Evolutionary conservation across 2,329 filamentous ascomycete genomes (phyloP).

Genomic region (Fusarium oligoseptatum): DNA sequence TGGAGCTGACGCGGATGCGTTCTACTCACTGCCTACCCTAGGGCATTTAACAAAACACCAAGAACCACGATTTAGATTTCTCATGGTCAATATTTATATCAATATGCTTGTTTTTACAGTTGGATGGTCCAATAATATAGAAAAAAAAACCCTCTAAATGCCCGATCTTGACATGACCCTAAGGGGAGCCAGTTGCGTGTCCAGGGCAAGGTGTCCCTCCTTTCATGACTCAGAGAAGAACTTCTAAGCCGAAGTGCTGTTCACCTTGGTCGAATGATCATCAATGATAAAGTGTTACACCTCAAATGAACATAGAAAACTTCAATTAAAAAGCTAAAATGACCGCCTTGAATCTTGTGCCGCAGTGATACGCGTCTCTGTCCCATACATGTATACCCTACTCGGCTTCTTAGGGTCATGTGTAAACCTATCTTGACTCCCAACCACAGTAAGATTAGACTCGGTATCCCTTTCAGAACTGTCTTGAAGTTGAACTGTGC

Average conservation of each 20-base stretch:
- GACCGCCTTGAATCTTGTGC: background rate
- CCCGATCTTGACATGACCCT: too few species aligned
- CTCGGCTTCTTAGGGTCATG: background rate
- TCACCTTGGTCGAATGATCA: background rate
- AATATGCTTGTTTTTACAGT: too few species aligned
- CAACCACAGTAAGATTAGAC: background rate
- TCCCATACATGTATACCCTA: slow-evolving; percentile 8
- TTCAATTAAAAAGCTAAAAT: background rate
- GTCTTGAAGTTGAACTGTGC: background rate
- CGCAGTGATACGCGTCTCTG: slow-evolving; percentile 5
- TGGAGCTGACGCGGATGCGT: background rate
- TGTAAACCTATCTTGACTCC: background rate
- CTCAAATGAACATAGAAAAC: background rate
- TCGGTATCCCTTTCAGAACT: background rate
- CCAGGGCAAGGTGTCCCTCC: background rate
- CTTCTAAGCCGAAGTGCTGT: background rate
- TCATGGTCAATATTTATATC: too few species aligned
- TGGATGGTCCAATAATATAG: too few species aligned
- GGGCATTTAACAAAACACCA: background rate
- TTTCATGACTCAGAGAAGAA: background rate
- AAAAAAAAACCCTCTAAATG: too few species aligned
- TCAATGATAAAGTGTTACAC: background rate
- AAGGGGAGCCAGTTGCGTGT: too few species aligned
- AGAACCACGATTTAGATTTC: background rate
- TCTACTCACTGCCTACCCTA: background rate